phyloP scores from a whole-genome alignment of 257 asterid species.

The Solanum virginianum region DNA sequence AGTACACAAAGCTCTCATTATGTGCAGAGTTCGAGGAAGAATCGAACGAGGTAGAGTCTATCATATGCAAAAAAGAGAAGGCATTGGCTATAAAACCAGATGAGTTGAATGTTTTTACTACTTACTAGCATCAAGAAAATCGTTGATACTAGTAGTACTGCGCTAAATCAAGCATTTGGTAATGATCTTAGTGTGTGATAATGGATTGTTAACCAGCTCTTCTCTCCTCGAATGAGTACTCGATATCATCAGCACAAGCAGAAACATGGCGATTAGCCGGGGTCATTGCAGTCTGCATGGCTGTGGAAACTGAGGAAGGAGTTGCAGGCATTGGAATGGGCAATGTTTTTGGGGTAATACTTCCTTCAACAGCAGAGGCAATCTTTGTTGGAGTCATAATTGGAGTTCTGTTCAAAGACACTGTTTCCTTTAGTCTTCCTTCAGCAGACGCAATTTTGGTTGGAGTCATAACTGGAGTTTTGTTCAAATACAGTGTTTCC shows the following conservation, averaged over 20 bases:
- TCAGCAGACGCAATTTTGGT: background rate
- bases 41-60: background rate
- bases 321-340: slow-evolving; percentile 19
- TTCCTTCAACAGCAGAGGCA: slow-evolving; percentile 1
- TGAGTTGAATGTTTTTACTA: background rate
- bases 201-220: slow-evolving; percentile 39
- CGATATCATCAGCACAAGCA: slow-evolving; percentile 1
- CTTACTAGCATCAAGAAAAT: background rate
- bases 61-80: background rate
- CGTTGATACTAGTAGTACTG: background rate
- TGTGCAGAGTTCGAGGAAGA: background rate
- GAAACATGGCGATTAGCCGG: slow-evolving; percentile 11
- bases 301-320: slow-evolving; percentile 17
- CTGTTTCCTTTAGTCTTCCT: slow-evolving; percentile 9
- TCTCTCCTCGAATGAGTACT: slow-evolving; percentile 61
- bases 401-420: background rate
- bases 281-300: slow-evolving; percentile 27
- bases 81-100: background rate
- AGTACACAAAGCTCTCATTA: background rate
- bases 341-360: slow-evolving; percentile 21
- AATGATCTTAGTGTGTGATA: slow-evolving; percentile 4
- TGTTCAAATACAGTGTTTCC: slow-evolving; percentile 3
- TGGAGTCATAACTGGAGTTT: slow-evolving; percentile 16
- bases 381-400: slow-evolving; percentile 15
- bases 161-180: slow-evolving; percentile 9